Percentiles rank a stretch among this genome's conserved stretches.
phyloP scores from a whole-genome alignment of 768 basidiomycete species.

The Podaxis sp. region DNA sequence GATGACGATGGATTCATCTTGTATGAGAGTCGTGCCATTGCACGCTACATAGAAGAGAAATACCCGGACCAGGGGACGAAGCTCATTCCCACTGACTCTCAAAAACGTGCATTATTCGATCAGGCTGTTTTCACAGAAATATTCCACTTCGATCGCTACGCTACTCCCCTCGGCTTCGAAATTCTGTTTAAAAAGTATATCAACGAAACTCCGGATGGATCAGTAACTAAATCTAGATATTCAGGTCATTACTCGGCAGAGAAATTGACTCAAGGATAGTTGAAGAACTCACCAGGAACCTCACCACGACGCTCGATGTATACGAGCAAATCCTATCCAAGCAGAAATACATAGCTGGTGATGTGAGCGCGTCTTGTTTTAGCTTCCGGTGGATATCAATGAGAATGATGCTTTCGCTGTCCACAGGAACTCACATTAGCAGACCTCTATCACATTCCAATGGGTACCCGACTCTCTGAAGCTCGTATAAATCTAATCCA shows the following conservation, averaged over 20 bases:
- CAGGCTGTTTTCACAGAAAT: slow-evolving; percentile 41
- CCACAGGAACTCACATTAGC: slow-evolving; percentile 37
- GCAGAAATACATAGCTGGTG: slow-evolving; percentile 42
- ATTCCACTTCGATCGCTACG: slow-evolving; percentile 38
- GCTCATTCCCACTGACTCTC: slow-evolving; percentile 39
- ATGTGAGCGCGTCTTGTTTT: slow-evolving; percentile 21
- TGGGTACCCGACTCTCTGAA: slow-evolving; percentile 20
- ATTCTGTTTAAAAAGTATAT: slow-evolving; percentile 36
- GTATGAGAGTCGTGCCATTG: slow-evolving; percentile 53
- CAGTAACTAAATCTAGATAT: not conserved
- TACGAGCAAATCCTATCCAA: slow-evolving; percentile 46
- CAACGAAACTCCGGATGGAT: not conserved
- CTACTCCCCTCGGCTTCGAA: slow-evolving; percentile 32
- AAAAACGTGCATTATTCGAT: slow-evolving; percentile 30
- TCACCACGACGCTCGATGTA: slow-evolving; percentile 27
- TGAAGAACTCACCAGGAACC: not conserved
- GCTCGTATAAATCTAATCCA: slow-evolving; percentile 21
- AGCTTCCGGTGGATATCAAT: not conserved
- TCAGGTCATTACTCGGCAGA: not conserved
- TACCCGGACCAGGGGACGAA: slow-evolving; percentile 39
- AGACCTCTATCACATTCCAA: slow-evolving; percentile 41
- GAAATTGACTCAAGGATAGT: not conserved
- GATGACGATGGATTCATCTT: slow-evolving; percentile 52
- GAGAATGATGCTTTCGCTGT: not conserved
- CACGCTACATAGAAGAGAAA: slow-evolving; percentile 46